Evolutionary conservation across 148 eudicot genomes (phyloP).

Genomic region (Chenopodium berlandieri): DNA sequence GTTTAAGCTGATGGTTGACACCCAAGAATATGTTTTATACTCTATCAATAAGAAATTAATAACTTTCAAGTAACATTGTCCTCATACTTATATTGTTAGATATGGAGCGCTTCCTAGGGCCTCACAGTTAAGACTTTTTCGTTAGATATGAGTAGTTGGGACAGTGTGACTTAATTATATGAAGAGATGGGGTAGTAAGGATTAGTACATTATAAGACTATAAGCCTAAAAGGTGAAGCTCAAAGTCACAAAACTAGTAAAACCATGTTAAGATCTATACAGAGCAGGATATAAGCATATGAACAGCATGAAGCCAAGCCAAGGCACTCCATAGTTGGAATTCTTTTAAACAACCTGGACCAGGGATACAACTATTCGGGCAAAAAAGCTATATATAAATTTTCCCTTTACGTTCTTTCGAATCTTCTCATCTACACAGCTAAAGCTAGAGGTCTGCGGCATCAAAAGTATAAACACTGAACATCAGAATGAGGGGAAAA

Average conservation of each 20-base stretch:
- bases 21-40: no score
- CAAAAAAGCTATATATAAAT: not conserved
- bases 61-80: no score
- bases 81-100: no score
- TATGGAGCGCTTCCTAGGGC: no score
- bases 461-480: constrained; percentile 17
- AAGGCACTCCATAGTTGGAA: not conserved
- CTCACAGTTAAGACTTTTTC: no score
- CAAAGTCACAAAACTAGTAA: not conserved
- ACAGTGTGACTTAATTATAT: no score
- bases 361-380: not conserved
- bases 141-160: no score
- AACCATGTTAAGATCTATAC: not conserved
- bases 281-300: not conserved
- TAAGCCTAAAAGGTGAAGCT: not conserved
- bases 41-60: no score
- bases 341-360: not conserved
- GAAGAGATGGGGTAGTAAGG: not conserved
- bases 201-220: no score
- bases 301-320: not conserved
- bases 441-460: constrained; percentile 13
- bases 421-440: constrained; percentile 17
- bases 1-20: no score
- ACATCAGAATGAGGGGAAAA: constrained; percentile 10
- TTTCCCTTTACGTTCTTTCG: not conserved